These are phyloP conservation scores for Hibiscus tridactylites DNA, from an alignment of 345 rosid species.

Conservation along the genomic window DNA sequence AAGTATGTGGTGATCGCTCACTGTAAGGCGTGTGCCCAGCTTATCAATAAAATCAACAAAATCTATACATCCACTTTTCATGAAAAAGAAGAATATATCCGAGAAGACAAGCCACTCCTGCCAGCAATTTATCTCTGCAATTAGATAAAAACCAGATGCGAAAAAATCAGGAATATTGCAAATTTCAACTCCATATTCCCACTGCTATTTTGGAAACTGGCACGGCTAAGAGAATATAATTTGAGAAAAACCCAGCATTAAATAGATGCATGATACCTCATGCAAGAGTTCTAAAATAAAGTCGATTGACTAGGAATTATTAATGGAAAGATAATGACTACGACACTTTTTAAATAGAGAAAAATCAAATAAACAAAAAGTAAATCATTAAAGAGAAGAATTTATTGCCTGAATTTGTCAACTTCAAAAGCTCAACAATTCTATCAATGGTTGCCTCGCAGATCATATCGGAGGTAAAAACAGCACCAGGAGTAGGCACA, in stretches of 20 bases:
- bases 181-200: background rate
- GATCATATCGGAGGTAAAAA: constrained; percentile 84
- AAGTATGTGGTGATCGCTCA: constrained; percentile 65
- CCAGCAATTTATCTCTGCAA: constrained; percentile 94
- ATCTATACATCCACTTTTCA: constrained; percentile 91
- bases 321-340: background rate
- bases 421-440: constrained; percentile 83
- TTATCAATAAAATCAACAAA: constrained; percentile 96
- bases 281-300: background rate
- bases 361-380: background rate
- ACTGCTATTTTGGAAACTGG: background rate
- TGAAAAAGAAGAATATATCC: constrained; percentile 74
- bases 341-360: background rate
- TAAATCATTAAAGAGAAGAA: constrained; percentile 10
- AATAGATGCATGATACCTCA: background rate
- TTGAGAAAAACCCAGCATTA: background rate
- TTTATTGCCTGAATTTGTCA: constrained; percentile 79
- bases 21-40: constrained; percentile 64
- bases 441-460: constrained; percentile 89
- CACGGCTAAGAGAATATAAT: background rate
- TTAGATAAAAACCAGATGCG: constrained; percentile 1
- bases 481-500: constrained; percentile 89
- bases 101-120: constrained; percentile 98
- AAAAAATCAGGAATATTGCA: background rate
- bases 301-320: background rate